Base-by-base conservation (phyloP, 2,329 filamentous ascomycete species). In the Aspergillus flavus region DNA sequence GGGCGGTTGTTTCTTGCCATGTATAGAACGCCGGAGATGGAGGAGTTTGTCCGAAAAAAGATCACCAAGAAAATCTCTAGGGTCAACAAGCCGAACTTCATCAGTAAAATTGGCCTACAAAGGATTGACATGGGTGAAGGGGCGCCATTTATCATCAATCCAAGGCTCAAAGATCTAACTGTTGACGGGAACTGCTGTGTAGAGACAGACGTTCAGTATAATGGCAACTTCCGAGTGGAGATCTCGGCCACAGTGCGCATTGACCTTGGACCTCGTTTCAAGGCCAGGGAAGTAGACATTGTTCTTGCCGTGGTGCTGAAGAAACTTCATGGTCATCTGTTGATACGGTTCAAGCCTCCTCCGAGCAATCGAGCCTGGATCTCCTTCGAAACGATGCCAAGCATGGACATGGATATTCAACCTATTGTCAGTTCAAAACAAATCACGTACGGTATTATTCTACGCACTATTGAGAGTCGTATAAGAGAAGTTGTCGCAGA, bases 331-430 rank as follows among this genome's bases (percentile, higher is more conserved):
- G 95, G 95, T 0, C 94, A 96, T 71, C 79, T 92, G 53, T 80
- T 97, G 34, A 84, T 97, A 72, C 91, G 93, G 72, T 89, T 98
- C 77, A 99, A 99, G 77, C 92, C 95, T 7, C 93, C 94, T 19
- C 95, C 95, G 0, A 97, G 93, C 77, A 99, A 99, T 76, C 88
- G 95, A 46, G 78, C 97, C n/a, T 99, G 95, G 95, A 87, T 98
- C 69, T 90, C 93, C 0, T 99, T 99, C 74, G 92, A 96, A 75
- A 88, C 88, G n/a, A 92, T 93, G 84, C 95, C 95, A 21, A 94
- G 94, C 73, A 91, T 99, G 81, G 93, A 96, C 65, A 89, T 97
- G 84, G 88, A 88, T n/a, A 92, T 98, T 50, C 93, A 98, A 75
- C 95, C 95, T 4, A 94, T 99, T 69, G 93, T 99, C 57, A 97